phyloP scores from a whole-genome alignment of 2,329 filamentous ascomycete species.

The Penicillium digitatum region DNA sequence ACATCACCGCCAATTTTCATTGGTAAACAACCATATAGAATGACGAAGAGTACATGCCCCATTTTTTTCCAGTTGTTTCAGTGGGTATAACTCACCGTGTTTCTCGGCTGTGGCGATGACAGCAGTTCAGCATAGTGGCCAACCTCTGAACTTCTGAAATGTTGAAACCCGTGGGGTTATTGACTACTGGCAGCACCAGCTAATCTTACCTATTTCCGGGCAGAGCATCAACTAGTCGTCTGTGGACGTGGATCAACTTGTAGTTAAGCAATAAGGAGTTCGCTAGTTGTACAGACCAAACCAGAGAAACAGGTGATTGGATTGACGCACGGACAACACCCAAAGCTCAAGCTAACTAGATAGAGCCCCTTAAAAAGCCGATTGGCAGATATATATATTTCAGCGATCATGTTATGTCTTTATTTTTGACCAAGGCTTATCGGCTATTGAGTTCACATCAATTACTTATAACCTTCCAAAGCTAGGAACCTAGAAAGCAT shows the following conservation, averaged over 20 bases:
- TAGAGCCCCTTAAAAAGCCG: not conserved
- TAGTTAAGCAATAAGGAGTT: too few species aligned
- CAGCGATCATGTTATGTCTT: not conserved
- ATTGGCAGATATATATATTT: not conserved
- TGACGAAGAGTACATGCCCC: not conserved
- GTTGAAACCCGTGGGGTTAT: not conserved
- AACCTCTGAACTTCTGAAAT: not conserved
- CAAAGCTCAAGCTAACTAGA: not conserved
- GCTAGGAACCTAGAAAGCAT: too few species aligned
- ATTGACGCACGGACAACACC: too few species aligned
- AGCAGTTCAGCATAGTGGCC: not conserved
- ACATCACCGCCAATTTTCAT: not conserved
- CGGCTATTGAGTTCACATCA: too few species aligned
- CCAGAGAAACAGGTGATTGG: rapidly evolving
- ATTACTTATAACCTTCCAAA: not conserved
- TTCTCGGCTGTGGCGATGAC: not conserved
- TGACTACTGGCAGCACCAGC: not conserved
- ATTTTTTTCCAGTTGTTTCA: too few species aligned
- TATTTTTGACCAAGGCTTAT: too few species aligned
- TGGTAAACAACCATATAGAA: not conserved
- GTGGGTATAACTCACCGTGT: too few species aligned
- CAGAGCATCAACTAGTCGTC: not conserved
- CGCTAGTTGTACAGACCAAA: too few species aligned
- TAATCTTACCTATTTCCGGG: not conserved
- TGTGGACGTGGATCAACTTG: not conserved